Evolutionary conservation across 2,329 filamentous ascomycete genomes (phyloP).

Genomic region (Hypomyces rosellus): DNA sequence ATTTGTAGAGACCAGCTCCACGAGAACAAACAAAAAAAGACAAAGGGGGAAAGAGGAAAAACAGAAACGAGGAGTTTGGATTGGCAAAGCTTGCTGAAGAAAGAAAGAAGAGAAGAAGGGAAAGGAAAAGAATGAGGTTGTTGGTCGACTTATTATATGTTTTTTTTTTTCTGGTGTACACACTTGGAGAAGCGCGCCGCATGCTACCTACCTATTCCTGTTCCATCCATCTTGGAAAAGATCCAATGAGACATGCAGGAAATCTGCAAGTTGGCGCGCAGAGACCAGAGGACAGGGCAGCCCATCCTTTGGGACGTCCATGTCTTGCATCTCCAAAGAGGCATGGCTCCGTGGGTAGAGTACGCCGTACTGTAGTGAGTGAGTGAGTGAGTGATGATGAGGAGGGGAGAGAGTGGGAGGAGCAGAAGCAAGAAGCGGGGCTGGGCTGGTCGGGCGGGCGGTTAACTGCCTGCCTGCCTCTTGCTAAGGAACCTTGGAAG

Average conservation of each 20-base stretch:
- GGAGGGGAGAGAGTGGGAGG: slow-evolving; percentile 36
- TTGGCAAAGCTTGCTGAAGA: slow-evolving; percentile 62
- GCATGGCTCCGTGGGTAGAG: too few relatives aligned
- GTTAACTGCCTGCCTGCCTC: not conserved
- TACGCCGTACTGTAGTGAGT: too few relatives aligned
- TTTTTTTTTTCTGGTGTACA: too few relatives aligned
- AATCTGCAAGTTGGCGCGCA: too few relatives aligned
- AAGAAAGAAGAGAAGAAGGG: slow-evolving; percentile 39
- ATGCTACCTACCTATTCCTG: too few relatives aligned
- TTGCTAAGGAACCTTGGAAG: not conserved
- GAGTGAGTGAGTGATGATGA: too few relatives aligned
- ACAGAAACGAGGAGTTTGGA: slow-evolving; percentile 47
- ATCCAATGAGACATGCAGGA: too few relatives aligned
- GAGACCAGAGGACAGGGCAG: too few relatives aligned
- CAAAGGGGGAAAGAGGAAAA: slow-evolving; percentile 30
- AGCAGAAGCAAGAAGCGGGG: not conserved
- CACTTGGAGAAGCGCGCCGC: too few relatives aligned
- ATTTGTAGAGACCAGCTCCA: slow-evolving; percentile 50
- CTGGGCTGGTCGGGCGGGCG: not conserved
- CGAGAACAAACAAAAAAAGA: slow-evolving; percentile 32
- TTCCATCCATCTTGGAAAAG: too few relatives aligned
- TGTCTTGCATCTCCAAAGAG: too few relatives aligned
- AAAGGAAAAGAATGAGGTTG: slow-evolving; percentile 15
- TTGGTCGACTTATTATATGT: not conserved
- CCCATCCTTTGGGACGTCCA: too few relatives aligned